Percentiles rank a stretch among this genome's conserved stretches.
Evolutionary conservation across 495 filamentous ascomycete genomes (phyloP).

Genomic region (Daldinia vernicosa): DNA sequence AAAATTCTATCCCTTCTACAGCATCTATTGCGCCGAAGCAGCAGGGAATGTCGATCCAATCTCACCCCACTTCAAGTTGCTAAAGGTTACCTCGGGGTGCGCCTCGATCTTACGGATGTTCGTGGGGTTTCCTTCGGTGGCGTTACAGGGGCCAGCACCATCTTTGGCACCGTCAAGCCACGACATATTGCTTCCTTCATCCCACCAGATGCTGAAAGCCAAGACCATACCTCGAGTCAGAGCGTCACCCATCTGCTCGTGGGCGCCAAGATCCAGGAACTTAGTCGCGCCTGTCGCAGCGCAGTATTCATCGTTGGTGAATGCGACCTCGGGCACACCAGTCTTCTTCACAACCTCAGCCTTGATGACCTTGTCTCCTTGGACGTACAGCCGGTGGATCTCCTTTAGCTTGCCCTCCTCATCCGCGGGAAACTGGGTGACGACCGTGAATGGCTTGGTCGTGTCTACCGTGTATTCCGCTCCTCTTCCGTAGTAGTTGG

Average conservation of each 20-base stretch:
- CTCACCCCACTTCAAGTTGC: constrained; percentile 72
- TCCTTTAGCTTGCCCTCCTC: constrained; percentile 61
- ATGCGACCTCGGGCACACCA: constrained; percentile 58
- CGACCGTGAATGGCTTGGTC: constrained; percentile 66
- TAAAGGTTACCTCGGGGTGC: constrained; percentile 64
- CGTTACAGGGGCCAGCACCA: constrained; percentile 67
- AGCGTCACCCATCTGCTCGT: constrained; percentile 65
- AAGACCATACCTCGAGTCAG: constrained; percentile 71
- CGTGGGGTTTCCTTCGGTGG: constrained; percentile 58
- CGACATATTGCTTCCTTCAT: constrained; percentile 65
- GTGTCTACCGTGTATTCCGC: constrained; percentile 66
- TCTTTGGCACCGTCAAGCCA: constrained; percentile 67
- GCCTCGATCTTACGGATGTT: constrained; percentile 58
- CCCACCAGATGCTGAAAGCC: constrained; percentile 72
- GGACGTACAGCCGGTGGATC: constrained; percentile 70
- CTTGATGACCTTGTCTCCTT: constrained; percentile 64
- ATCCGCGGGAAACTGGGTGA: constrained; percentile 71
- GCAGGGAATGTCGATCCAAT: constrained; percentile 64
- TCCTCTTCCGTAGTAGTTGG: constrained; percentile 63
- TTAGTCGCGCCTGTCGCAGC: constrained; percentile 59
- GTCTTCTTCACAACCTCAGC: constrained; percentile 52
- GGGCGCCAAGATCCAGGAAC: constrained; percentile 64
- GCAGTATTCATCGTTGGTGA: constrained; percentile 68
- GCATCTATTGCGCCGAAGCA: constrained; percentile 14
- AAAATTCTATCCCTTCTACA: constrained; percentile 3